Base-by-base conservation (phyloP, 1,284 basidiomycete genomes). In the Paramarasmius palmivorus region DNA sequence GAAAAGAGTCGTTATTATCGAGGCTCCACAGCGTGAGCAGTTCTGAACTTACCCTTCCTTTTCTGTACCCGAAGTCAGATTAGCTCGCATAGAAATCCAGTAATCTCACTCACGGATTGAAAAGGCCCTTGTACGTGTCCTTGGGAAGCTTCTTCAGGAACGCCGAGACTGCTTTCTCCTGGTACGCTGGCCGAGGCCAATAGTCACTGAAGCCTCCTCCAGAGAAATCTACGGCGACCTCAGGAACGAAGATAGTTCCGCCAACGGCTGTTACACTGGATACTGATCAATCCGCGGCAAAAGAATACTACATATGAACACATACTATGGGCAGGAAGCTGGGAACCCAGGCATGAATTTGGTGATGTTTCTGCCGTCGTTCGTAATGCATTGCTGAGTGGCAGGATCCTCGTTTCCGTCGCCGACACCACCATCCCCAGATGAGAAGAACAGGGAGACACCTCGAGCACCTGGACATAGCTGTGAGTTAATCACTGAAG, bases 341-440 rank as follows among this genome's bases (percentile, higher is more conserved):
- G 84, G 84, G 73, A 90, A 90, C 1, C 58, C 58, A 8, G 87
- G 86, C 12, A 86, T 61, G 67, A 91, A 90, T 46, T 65, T 66
- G 1, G 73, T 78, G 6, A 50, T 65, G 57, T 86, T 84, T 35
- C 59, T 70, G 6, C 80, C 84, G 51, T 83, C 78, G 62, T 90
- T 90, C 12, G 78, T 74, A 55, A 76, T 66, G 66, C 89, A 92
- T 37, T 64, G 29, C 48, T 81, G 77, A 14, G 73, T 77, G 0
- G 69, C 69, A 32, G 82, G 78, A 59, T 83, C 57, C 0, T 73
- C 35, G 54, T 80, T 64, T 5, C 78, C 77, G 59, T 84, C 83
- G 14, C 87, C 89, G 5, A 89, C 88, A 47, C 88, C 88, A n/a
- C 67, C 68, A 59, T 91, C 88, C 12, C 88, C 88, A 19, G 77